Conservation (phyloP, 352 stramenopile species). For the Aphanomyces cochlioides region DNA sequence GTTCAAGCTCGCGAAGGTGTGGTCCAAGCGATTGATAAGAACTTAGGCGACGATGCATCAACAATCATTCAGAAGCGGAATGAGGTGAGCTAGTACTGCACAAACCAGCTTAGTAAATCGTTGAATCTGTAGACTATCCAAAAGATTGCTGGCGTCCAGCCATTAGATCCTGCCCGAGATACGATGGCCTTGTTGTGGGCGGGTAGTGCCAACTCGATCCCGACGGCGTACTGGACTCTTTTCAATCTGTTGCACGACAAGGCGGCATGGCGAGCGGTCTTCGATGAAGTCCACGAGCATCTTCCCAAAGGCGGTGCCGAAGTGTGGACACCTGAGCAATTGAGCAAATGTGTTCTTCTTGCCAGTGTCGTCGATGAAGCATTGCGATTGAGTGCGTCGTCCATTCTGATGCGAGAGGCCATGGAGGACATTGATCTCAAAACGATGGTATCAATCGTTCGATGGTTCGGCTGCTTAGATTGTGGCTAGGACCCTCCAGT, state of each 20-base stretch:
- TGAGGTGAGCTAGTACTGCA: not conserved
- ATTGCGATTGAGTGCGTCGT: conserved; percentile 12
- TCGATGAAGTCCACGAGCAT: conserved; percentile 21
- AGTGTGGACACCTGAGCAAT: conserved; percentile 11
- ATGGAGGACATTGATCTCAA: conserved; percentile 21
- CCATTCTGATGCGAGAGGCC: conserved; percentile 20
- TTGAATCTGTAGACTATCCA: not conserved
- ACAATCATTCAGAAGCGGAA: conserved; percentile 7
- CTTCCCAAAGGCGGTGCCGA: not conserved
- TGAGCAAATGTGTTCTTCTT: conserved; percentile 27
- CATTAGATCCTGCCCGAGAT: not conserved
- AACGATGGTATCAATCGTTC: not conserved
- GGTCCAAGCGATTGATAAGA: not conserved
- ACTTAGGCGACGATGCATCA: not conserved
- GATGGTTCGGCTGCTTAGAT: not conserved
- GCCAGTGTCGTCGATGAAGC: conserved; percentile 25
- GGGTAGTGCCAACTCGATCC: conserved; percentile 22
- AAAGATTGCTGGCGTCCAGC: too few relatives aligned
- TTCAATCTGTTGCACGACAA: conserved; percentile 16
- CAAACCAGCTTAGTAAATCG: not conserved
- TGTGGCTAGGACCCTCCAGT: not conserved
- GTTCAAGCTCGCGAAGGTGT: not conserved
- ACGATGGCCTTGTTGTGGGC: conserved; percentile 17
- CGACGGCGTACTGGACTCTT: conserved; percentile 27
- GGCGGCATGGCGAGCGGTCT: conserved; percentile 17